Evolutionary conservation across 1,139 yeast genomes (phyloP).

Genomic region (Komagataea norvegica): DNA sequence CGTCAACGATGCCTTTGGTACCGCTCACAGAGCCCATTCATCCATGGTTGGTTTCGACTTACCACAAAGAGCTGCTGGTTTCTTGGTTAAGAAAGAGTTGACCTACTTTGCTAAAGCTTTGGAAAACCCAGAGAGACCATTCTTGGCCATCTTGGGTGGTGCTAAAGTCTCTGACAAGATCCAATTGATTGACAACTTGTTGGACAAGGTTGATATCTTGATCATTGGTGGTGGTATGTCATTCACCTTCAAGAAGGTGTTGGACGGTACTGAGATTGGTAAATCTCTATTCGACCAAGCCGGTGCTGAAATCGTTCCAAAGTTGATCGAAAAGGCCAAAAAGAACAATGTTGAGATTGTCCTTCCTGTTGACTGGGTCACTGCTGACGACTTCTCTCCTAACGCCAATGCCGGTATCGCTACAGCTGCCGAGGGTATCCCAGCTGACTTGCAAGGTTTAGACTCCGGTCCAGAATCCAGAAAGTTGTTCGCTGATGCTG

Average conservation of each 20-base stretch:
- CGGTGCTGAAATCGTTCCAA: conserved; percentile 89
- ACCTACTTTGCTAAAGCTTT: conserved; percentile 95
- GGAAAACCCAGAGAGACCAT: conserved; percentile 95
- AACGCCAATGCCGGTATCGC: conserved; percentile 82
- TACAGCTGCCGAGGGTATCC: conserved; percentile 82
- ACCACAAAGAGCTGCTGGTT: conserved; percentile 94
- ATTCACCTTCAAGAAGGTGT: conserved; percentile 92
- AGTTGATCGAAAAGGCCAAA: conserved; percentile 90
- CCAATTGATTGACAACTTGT: conserved; percentile 92
- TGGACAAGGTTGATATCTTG: conserved; percentile 87
- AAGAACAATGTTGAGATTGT: conserved; percentile 86
- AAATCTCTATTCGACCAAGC: conserved; percentile 84
- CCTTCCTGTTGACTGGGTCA: conserved; percentile 89
- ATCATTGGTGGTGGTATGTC: conserved; percentile 99
- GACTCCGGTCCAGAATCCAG: conserved; percentile 89
- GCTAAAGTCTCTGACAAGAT: conserved; percentile 98
- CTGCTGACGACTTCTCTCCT: conserved; percentile 88
- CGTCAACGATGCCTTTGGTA: conserved; percentile 96
- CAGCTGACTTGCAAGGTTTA: conserved; percentile 91
- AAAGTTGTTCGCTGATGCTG: conserved; percentile 70
- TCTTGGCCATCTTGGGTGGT: conserved; percentile 96
- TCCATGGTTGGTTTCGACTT: conserved; percentile 95
- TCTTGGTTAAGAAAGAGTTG: conserved; percentile 94
- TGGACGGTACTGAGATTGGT: conserved; percentile 82
- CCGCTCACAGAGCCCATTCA: conserved; percentile 99